phyloP scores from a whole-genome alignment of 345 rosid species.

The Brassica cretica region DNA sequence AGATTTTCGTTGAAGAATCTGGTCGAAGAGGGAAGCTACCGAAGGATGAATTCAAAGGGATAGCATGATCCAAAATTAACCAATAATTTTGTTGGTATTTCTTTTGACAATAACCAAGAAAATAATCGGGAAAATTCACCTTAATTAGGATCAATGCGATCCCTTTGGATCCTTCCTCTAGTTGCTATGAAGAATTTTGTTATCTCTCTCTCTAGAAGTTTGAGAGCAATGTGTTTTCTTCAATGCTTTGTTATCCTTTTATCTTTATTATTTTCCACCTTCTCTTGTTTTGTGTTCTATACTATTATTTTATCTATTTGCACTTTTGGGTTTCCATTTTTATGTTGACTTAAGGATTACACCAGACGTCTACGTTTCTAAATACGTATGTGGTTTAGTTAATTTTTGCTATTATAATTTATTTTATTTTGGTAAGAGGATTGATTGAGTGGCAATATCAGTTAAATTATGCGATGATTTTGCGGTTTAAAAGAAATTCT shows the following conservation, averaged over 20 bases:
- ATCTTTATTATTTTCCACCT: conserved; percentile 12
- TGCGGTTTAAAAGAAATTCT: not conserved
- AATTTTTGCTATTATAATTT: not conserved
- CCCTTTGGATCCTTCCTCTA: conserved; percentile 98
- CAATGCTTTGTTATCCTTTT: conserved; percentile 26
- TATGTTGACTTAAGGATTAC: conserved; percentile 10
- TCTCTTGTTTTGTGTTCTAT: not conserved
- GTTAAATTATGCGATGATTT: not conserved
- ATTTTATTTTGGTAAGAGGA: not conserved
- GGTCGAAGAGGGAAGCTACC: conserved; percentile 27
- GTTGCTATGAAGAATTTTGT: conserved; percentile 48
- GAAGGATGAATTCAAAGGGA: conserved; percentile 83
- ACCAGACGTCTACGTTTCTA: conserved; percentile 17
- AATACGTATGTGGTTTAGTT: not conserved
- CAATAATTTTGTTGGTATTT: conserved; percentile 81
- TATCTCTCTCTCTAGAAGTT: conserved; percentile 12
- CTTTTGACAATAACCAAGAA: conserved; percentile 52
- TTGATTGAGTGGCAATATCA: not conserved
- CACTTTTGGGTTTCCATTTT: conserved; percentile 11
- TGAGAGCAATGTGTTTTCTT: conserved; percentile 27
- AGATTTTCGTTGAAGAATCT: not conserved
- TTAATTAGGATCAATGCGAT: conserved; percentile 95
- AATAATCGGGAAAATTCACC: not conserved
- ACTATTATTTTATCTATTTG: not conserved
- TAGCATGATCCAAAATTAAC: conserved; percentile 75